phyloP scores from a whole-genome alignment of 2,329 filamentous ascomycete genomes.

The Aspergillus neoniger region DNA sequence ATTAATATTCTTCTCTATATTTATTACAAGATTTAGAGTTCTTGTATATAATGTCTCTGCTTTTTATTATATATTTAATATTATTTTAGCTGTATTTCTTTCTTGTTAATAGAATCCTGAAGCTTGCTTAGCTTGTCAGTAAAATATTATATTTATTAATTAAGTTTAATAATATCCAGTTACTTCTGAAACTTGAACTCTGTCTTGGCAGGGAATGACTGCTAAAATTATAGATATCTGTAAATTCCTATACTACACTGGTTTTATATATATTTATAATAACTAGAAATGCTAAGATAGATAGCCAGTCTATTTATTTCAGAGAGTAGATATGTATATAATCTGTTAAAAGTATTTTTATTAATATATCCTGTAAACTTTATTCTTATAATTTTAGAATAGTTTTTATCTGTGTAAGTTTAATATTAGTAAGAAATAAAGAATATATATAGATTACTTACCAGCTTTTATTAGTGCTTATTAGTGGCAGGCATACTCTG shows the following conservation, averaged over 20 bases:
- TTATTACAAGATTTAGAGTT: neutral
- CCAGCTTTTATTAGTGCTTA: conserved; percentile 18
- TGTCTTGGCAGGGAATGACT: conserved; percentile 19
- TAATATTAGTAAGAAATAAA: neutral
- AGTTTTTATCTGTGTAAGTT: conserved; percentile 10
- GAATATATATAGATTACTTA: neutral
- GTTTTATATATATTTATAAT: conserved; percentile 22
- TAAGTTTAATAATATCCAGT: conserved; percentile 7
- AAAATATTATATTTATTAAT: neutral
- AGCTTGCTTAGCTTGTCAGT: neutral
- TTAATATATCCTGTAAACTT: conserved; percentile 10
- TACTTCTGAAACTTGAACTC: conserved; percentile 19
- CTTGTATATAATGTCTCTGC: neutral
- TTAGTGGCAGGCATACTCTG: conserved; percentile 12
- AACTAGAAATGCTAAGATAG: conserved; percentile 18
- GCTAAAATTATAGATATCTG: conserved; percentile 12
- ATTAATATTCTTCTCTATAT: neutral
- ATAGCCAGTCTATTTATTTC: conserved; percentile 19
- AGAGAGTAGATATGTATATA: conserved; percentile 15
- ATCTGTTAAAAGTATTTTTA: conserved; percentile 7
- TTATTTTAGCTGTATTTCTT: neutral
- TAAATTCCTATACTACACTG: conserved; percentile 20
- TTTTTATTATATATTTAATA: conserved; percentile 5
- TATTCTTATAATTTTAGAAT: conserved; percentile 10
- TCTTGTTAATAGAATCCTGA: neutral